Evolutionary conservation across 768 basidiomycete genomes (phyloP).

Genomic region (Boletus rex-veris): DNA sequence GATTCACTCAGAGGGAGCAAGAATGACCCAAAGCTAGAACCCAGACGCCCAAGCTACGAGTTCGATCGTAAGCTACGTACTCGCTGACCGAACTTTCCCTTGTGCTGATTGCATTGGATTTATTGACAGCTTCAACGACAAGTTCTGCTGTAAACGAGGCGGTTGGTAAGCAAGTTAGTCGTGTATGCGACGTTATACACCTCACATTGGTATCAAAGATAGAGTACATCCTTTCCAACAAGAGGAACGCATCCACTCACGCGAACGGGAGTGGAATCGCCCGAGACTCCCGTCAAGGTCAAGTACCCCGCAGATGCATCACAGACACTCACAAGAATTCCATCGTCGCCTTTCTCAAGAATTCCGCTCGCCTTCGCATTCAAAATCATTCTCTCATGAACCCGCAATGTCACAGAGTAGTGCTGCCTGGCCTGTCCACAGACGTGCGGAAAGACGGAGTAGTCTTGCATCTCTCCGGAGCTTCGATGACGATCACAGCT

Average conservation of each 20-base stretch:
- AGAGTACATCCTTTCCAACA: slow-evolving; percentile 29
- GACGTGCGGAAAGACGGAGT: slow-evolving; percentile 23
- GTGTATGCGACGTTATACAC: background rate
- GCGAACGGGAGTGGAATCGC: slow-evolving; percentile 49
- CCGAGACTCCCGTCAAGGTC: slow-evolving; percentile 28
- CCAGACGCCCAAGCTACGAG: slow-evolving; percentile 12
- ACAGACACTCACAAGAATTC: slow-evolving; percentile 25
- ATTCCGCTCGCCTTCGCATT: slow-evolving; percentile 24
- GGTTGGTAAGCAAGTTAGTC: slow-evolving; percentile 23
- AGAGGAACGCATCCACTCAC: slow-evolving; percentile 37
- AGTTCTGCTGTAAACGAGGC: slow-evolving; percentile 20
- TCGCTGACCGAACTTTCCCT: background rate
- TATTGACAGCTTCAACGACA: slow-evolving; percentile 27
- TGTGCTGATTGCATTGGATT: background rate
- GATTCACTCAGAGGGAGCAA: slow-evolving; percentile 9
- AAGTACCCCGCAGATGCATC: slow-evolving; percentile 23
- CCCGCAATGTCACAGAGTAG: slow-evolving; percentile 5
- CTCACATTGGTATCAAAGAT: slow-evolving; percentile 18
- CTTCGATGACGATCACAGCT: slow-evolving; percentile 40
- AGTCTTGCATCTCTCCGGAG: slow-evolving; percentile 43
- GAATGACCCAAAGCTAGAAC: slow-evolving; percentile 1
- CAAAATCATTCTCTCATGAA: slow-evolving; percentile 20
- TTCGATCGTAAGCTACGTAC: slow-evolving; percentile 15
- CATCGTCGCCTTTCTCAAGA: slow-evolving; percentile 29
- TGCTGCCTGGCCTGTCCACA: slow-evolving; percentile 6